These are phyloP conservation scores for Gynostemma pentaphyllum DNA, from an alignment of 306 rosid species.

Conservation along the genomic window DNA sequence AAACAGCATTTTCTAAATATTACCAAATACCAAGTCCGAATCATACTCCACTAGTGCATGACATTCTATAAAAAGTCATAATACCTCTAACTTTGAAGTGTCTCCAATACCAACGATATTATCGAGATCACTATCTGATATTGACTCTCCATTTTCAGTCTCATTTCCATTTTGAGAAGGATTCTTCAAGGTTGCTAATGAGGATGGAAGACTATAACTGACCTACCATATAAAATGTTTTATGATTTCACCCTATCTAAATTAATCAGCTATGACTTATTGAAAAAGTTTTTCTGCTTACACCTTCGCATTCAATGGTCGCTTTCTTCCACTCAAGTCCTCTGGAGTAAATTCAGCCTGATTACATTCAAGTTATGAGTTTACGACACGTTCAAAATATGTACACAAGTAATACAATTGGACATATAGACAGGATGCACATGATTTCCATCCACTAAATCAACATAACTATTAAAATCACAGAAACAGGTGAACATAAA, in stretches of 20 bases:
- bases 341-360: constrained; percentile 83
- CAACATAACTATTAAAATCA: background rate
- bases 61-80: constrained; percentile 12
- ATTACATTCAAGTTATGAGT: background rate
- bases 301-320: constrained; percentile 56
- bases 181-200: constrained; percentile 25
- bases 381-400: background rate
- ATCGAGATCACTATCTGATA: constrained; percentile 65
- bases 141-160: constrained; percentile 42
- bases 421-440: background rate
- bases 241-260: background rate
- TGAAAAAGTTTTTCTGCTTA: background rate
- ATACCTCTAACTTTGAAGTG: constrained; percentile 77
- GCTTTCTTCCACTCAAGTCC: constrained; percentile 69
- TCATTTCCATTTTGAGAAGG: constrained; percentile 46
- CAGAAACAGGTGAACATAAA: background rate
- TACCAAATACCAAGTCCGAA: constrained; percentile 2
- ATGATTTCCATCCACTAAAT: background rate
- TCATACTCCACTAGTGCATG: constrained; percentile 11
- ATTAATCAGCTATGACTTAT: constrained; percentile 4
- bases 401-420: background rate
- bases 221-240: constrained; percentile 25
- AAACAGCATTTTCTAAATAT: constrained; percentile 15
- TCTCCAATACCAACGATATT: constrained; percentile 80
- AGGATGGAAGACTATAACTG: constrained; percentile 33